Evolutionary conservation across 2,329 filamentous ascomycete species (phyloP).

Genomic region (Aspergillus floridensis): DNA sequence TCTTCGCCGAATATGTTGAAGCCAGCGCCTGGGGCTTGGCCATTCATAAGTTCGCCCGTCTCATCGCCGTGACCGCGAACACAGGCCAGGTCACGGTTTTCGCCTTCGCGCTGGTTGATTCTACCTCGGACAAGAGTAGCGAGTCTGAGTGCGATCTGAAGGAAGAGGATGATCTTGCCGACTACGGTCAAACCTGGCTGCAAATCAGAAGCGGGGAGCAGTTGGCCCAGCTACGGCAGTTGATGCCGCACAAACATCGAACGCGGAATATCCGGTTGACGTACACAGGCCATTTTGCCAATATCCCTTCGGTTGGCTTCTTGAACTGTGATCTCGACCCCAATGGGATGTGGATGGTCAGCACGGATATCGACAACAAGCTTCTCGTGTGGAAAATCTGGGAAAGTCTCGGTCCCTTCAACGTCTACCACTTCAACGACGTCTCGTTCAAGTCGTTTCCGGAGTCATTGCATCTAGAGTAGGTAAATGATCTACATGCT

Average conservation of each 20-base stretch:
- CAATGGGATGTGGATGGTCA: conserved; percentile 56
- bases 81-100: conserved; percentile 58
- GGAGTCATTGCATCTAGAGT: conserved; percentile 28
- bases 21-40: conserved; percentile 85
- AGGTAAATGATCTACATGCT: conserved; percentile 16
- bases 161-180: conserved; percentile 16
- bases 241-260: conserved; percentile 34
- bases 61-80: conserved; percentile 86
- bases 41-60: conserved; percentile 73
- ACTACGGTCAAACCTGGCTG: conserved; percentile 35
- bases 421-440: conserved; percentile 32
- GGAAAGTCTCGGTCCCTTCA: conserved; percentile 33
- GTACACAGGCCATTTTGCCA: conserved; percentile 45
- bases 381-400: conserved; percentile 52
- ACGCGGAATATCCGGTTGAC: conserved; percentile 43
- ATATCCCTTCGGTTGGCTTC: conserved; percentile 60
- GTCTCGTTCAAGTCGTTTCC: conserved; percentile 20
- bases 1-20: conserved; percentile 75
- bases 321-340: conserved; percentile 57
- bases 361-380: conserved; percentile 55
- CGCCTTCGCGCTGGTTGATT: conserved; percentile 54
- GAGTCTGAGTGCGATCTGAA: conserved; percentile 16
- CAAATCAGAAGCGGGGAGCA: conserved; percentile 25
- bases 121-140: conserved; percentile 18
- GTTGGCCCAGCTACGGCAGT: conserved; percentile 28